A percentile compares a stretch with the other conserved stretches of the same genome.
Conservation (phyloP, 2,329 filamentous ascomycete genomes). For the Berkeleyomyces rouxiae region DNA sequence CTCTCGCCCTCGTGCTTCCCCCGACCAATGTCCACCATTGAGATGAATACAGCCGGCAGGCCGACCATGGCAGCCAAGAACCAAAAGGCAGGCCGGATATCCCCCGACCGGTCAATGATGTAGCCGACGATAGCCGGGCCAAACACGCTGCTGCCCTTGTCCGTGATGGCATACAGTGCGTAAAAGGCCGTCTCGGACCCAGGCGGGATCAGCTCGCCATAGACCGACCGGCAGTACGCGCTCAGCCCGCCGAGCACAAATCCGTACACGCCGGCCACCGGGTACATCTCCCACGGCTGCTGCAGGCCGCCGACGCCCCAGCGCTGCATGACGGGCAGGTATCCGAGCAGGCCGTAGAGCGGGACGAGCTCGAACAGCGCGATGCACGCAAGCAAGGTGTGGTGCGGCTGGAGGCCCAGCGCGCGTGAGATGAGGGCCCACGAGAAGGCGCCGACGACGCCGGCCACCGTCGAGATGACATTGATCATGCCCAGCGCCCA, state of each 20-base stretch:
- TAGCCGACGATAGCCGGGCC: slow-evolving; percentile 84
- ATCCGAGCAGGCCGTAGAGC: slow-evolving; percentile 76
- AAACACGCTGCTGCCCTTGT: slow-evolving; percentile 89
- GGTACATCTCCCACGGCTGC: slow-evolving; percentile 93
- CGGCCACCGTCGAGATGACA: slow-evolving; percentile 71
- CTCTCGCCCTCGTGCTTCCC: slow-evolving; percentile 52
- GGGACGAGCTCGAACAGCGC: slow-evolving; percentile 83
- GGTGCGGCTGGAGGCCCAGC: slow-evolving; percentile 56
- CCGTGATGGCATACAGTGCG: slow-evolving; percentile 89
- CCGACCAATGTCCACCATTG: slow-evolving; percentile 67
- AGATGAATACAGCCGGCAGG: slow-evolving; percentile 69
- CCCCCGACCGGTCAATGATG: slow-evolving; percentile 71
- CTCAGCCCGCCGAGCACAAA: slow-evolving; percentile 86
- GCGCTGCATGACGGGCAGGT: slow-evolving; percentile 59
- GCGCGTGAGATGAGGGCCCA: slow-evolving; percentile 66
- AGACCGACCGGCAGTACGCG: slow-evolving; percentile 81
- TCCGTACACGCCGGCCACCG: slow-evolving; percentile 76
- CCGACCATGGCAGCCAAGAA: slow-evolving; percentile 78
- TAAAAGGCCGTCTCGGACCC: slow-evolving; percentile 95
- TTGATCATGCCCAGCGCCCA: slow-evolving; percentile 84
- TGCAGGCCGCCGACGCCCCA: slow-evolving; percentile 75
- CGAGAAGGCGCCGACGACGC: slow-evolving; percentile 73
- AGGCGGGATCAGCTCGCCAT: slow-evolving; percentile 82
- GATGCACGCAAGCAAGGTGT: slow-evolving; percentile 87
- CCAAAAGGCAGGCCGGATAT: slow-evolving; percentile 77